Evolutionary conservation across 2,329 filamentous ascomycete species (phyloP).

Genomic region (Fonsecaea multimorphosa): DNA sequence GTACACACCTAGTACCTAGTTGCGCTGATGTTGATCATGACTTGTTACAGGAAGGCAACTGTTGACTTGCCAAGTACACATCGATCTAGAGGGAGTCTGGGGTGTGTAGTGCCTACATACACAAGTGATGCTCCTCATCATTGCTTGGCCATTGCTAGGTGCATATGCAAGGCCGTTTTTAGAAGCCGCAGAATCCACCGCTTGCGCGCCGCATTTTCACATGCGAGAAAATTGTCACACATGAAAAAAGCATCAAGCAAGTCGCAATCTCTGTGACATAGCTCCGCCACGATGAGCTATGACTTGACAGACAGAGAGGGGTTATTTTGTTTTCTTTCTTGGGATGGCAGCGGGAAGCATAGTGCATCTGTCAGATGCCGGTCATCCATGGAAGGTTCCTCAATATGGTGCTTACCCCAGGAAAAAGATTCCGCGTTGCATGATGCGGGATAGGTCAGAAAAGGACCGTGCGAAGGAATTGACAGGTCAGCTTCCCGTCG

Average conservation of each 20-base stretch:
- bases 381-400: not conserved
- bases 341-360: not conserved
- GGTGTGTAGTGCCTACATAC: too few relatives aligned
- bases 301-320: not conserved
- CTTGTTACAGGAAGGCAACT: too few relatives aligned
- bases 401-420: conserved; percentile 3
- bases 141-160: not conserved
- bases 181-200: not conserved
- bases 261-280: not conserved
- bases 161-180: not conserved
- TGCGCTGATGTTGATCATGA: too few relatives aligned
- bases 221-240: not conserved
- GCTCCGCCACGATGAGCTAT: not conserved
- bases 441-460: not conserved
- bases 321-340: not conserved
- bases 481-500: not conserved
- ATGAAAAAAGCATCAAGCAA: not conserved
- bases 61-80: too few relatives aligned
- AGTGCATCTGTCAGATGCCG: not conserved
- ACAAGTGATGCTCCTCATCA: too few relatives aligned
- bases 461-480: not conserved
- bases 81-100: too few relatives aligned
- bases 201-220: not conserved
- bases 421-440: not conserved
- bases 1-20: too few relatives aligned